phyloP scores from a whole-genome alignment of 306 rosid species.

The Cucumis cinereus region DNA sequence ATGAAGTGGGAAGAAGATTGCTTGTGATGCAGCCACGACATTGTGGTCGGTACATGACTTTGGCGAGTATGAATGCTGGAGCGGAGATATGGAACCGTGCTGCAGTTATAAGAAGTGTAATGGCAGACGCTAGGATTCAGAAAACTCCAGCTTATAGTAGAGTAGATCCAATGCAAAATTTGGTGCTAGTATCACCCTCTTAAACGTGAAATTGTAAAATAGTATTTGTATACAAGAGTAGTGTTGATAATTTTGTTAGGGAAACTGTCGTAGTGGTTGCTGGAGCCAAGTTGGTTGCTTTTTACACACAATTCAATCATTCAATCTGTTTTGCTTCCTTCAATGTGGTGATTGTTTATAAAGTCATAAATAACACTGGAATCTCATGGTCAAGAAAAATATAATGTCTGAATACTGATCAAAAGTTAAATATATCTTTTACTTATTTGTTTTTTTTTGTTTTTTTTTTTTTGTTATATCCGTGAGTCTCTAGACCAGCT shows the following conservation, averaged over 20 bases:
- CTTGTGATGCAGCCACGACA: slow-evolving; percentile 35
- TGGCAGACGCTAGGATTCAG: slow-evolving; percentile 41
- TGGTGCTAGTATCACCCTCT: background rate
- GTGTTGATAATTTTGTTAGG: background rate
- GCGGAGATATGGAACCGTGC: slow-evolving; percentile 71
- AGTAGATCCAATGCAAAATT: slow-evolving; percentile 18
- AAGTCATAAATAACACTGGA: background rate
- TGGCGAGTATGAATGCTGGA: slow-evolving; percentile 57
- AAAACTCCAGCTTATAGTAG: slow-evolving; percentile 57
- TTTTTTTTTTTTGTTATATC: too few relatives aligned
- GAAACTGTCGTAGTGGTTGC: background rate
- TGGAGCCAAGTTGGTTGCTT: background rate
- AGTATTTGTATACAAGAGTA: background rate
- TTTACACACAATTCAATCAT: background rate
- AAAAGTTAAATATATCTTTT: too few relatives aligned
- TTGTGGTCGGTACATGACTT: slow-evolving; percentile 35
- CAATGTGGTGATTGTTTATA: background rate
- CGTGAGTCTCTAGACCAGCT: too few relatives aligned
- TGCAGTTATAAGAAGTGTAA: slow-evolving; percentile 38
- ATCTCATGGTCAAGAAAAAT: background rate
- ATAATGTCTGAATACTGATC: too few relatives aligned
- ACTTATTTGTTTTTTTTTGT: too few relatives aligned
- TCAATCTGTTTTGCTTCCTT: background rate
- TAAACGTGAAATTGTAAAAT: background rate
- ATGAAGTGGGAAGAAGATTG: slow-evolving; percentile 38